Conservation (phyloP, 2,329 filamentous ascomycete species). For the Pestalotiopsis fici region DNA sequence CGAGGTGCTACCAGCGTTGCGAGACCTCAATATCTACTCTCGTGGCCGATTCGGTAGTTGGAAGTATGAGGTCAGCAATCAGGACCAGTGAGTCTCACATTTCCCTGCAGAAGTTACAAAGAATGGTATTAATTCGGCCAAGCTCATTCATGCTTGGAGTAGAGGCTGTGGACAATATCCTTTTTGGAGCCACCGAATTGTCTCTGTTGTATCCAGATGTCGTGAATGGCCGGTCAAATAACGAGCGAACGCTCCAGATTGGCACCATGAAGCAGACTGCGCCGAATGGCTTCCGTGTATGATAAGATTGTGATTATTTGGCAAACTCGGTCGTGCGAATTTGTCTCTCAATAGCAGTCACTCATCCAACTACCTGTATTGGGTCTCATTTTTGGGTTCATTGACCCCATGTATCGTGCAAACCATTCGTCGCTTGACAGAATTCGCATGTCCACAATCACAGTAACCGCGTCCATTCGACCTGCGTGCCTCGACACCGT, state of each 20-base stretch:
- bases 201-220: neutral
- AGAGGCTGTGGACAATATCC: neutral
- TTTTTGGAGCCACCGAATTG: neutral
- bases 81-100: neutral
- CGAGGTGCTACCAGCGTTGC: neutral
- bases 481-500: neutral
- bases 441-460: neutral
- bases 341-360: neutral
- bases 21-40: neutral
- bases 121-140: rapidly evolving
- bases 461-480: neutral
- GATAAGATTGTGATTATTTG: neutral
- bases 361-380: neutral
- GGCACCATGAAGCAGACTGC: neutral
- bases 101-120: neutral
- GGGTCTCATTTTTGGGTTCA: neutral
- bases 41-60: neutral
- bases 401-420: neutral
- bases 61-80: neutral
- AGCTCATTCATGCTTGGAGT: neutral
- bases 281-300: neutral
- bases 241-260: neutral
- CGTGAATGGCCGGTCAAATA: neutral
- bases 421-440: neutral
- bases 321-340: neutral